These are phyloP conservation scores for Trichoderma orchidacearum DNA, from an alignment of 495 filamentous ascomycete species.

Conservation along the genomic window DNA sequence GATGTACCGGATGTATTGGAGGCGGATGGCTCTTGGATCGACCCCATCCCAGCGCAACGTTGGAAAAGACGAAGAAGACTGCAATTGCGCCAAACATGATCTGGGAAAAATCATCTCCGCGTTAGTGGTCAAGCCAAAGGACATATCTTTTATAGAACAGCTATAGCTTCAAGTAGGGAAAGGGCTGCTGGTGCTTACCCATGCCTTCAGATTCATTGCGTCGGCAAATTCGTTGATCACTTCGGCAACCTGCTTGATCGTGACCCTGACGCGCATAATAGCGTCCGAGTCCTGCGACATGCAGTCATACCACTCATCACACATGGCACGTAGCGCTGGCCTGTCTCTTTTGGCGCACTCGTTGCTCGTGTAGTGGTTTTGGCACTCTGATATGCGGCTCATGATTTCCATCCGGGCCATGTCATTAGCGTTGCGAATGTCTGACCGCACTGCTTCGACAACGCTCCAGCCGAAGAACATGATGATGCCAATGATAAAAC, in stretches of 20 bases:
- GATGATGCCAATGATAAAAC: constrained; percentile 49
- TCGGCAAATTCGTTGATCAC: constrained; percentile 34
- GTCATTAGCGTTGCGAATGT: constrained; percentile 59
- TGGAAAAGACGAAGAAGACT: neutral
- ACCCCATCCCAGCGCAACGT: neutral
- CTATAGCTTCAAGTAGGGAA: neutral
- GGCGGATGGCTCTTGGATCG: neutral
- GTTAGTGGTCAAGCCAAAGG: no score
- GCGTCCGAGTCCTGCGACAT: constrained; percentile 49
- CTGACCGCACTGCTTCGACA: constrained; percentile 54
- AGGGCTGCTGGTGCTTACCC: constrained; percentile 39
- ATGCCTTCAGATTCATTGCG: constrained; percentile 30
- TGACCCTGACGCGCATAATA: constrained; percentile 24
- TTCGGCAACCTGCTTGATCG: constrained; percentile 28
- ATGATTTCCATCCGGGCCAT: constrained; percentile 49
- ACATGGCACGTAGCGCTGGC: constrained; percentile 60
- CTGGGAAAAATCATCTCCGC: no score
- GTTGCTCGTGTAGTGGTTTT: constrained; percentile 57
- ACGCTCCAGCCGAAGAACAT: constrained; percentile 61
- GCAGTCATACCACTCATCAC: constrained; percentile 69
- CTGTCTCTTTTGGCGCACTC: constrained; percentile 44
- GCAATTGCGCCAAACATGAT: neutral
- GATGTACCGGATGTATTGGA: neutral
- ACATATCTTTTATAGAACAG: no score
- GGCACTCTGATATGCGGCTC: constrained; percentile 58